A percentile compares a stretch with the other conserved stretches of the same genome.
phyloP scores from a whole-genome alignment of 176 grass and related monocot genomes.

The Microstegium vimineum region DNA sequence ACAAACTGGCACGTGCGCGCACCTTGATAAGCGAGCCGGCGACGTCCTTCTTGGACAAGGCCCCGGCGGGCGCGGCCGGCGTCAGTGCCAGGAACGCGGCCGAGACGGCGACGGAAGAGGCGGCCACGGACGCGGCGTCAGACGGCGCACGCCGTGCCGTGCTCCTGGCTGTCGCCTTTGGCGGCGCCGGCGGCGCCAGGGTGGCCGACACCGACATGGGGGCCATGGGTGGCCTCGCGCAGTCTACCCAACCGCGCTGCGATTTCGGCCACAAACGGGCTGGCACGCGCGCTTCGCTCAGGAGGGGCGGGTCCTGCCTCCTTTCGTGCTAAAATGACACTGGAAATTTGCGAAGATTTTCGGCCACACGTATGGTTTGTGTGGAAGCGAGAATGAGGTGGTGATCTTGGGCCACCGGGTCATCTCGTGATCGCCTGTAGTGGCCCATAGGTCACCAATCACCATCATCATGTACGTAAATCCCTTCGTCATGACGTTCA shows the following conservation, averaged over 20 bases:
- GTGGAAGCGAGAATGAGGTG: not conserved
- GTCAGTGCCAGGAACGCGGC: conserved; percentile 13
- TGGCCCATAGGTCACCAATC: too few species aligned
- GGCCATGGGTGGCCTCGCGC: conserved; percentile 36
- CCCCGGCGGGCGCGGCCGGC: conserved; percentile 44
- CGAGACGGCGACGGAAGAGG: not conserved
- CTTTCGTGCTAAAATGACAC: not conserved
- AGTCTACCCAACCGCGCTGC: conserved; percentile 4
- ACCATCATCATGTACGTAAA: not conserved
- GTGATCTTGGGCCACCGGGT: not conserved
- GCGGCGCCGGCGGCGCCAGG: conserved; percentile 12
- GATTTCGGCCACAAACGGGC: conserved; percentile 28
- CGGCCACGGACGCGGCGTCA: not conserved
- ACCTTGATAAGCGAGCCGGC: conserved; percentile 66
- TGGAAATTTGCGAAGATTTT: not conserved
- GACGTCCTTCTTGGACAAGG: conserved; percentile 75
- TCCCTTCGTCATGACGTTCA: too few species aligned
- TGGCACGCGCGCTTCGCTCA: not conserved
- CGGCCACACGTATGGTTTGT: not conserved
- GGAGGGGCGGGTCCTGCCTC: not conserved
- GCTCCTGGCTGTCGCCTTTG: conserved; percentile 16
- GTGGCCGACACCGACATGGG: conserved; percentile 30
- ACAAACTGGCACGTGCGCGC: not conserved
- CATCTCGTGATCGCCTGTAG: conserved; percentile 3
- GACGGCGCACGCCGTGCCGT: conserved; percentile 19